phyloP scores from a whole-genome alignment of 2,329 filamentous ascomycete genomes.

The Cytospora piceae region DNA sequence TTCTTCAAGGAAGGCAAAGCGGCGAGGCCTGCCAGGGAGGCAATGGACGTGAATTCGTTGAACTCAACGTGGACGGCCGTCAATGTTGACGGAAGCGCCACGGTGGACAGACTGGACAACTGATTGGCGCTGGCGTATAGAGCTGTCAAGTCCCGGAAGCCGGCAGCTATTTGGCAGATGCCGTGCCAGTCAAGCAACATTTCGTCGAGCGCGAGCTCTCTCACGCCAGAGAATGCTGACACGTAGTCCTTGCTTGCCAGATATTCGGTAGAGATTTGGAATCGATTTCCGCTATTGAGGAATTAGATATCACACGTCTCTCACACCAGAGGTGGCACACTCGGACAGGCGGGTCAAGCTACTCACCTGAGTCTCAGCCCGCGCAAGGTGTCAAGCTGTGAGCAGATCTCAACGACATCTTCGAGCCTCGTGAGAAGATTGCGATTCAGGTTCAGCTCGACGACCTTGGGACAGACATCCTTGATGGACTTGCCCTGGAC shows the following conservation, averaged over 20 bases:
- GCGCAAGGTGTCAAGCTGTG: conserved; percentile 66
- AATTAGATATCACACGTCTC: conserved; percentile 29
- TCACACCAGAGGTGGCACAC: background rate
- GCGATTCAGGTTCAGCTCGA: conserved; percentile 81
- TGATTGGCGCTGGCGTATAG: conserved; percentile 63
- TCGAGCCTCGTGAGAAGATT: conserved; percentile 75
- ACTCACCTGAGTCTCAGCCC: conserved; percentile 73
- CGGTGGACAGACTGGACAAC: conserved; percentile 48
- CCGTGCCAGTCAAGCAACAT: conserved; percentile 69
- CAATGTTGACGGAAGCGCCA: conserved; percentile 53
- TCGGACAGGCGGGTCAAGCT: conserved; percentile 13
- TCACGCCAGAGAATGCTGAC: conserved; percentile 54
- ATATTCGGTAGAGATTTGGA: conserved; percentile 45
- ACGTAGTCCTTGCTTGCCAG: conserved; percentile 45
- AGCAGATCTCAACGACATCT: conserved; percentile 72
- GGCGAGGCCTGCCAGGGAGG: conserved; percentile 59
- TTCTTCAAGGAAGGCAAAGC: conserved; percentile 57
- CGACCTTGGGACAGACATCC: conserved; percentile 66
- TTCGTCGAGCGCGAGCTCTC: conserved; percentile 68
- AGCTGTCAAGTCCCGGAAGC: conserved; percentile 56
- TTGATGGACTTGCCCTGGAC: conserved; percentile 45
- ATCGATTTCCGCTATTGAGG: conserved; percentile 70
- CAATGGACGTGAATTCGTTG: conserved; percentile 67
- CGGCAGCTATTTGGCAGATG: conserved; percentile 56
- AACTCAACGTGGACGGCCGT: conserved; percentile 71